These are phyloP conservation scores for Apophysomyces ossiformis DNA, from an alignment of 371 early-diverging fungal species.

Conservation along the genomic window DNA sequence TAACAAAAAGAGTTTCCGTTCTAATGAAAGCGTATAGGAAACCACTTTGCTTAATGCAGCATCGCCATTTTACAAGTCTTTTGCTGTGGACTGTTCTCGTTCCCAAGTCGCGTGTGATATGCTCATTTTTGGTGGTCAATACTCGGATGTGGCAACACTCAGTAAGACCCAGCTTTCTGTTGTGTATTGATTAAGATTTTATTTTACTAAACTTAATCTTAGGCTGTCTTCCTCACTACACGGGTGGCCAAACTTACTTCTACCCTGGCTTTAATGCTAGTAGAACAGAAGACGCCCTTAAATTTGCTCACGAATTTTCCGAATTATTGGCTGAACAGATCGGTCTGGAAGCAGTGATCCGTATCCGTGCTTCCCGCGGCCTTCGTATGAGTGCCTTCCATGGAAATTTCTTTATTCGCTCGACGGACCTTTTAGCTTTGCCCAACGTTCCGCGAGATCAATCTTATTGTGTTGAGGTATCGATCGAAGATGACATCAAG, in stretches of 20 bases:
- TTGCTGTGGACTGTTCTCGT: slow-evolving; percentile 92
- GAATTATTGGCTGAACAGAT: slow-evolving; percentile 84
- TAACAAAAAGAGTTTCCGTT: too few relatives aligned
- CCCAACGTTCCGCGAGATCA: slow-evolving; percentile 96
- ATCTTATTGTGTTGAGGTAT: slow-evolving; percentile 89
- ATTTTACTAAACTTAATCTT: not conserved
- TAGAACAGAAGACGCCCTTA: slow-evolving; percentile 85
- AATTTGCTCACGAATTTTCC: slow-evolving; percentile 88
- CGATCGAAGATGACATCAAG: slow-evolving; percentile 85
- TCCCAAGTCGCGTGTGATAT: slow-evolving; percentile 93
- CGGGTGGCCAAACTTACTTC: slow-evolving; percentile 94
- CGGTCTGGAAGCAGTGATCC: slow-evolving; percentile 96
- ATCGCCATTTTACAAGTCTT: slow-evolving; percentile 89
- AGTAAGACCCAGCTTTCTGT: slow-evolving; percentile 41
- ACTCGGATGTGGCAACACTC: slow-evolving; percentile 71
- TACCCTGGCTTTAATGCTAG: slow-evolving; percentile 95
- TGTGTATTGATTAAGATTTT: too few relatives aligned
- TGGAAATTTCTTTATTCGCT: slow-evolving; percentile 96
- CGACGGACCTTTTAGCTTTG: slow-evolving; percentile 92
- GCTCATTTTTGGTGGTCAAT: slow-evolving; percentile 67
- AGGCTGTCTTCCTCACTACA: slow-evolving; percentile 83
- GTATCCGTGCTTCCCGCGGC: slow-evolving; percentile 93
- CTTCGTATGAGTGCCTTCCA: slow-evolving; percentile 88
- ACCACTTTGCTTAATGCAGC: slow-evolving; percentile 83
- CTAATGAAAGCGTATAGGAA: slow-evolving; percentile 52